Evolutionary conservation across 768 basidiomycete species (phyloP).

Genomic region (Hygrophorus russula): DNA sequence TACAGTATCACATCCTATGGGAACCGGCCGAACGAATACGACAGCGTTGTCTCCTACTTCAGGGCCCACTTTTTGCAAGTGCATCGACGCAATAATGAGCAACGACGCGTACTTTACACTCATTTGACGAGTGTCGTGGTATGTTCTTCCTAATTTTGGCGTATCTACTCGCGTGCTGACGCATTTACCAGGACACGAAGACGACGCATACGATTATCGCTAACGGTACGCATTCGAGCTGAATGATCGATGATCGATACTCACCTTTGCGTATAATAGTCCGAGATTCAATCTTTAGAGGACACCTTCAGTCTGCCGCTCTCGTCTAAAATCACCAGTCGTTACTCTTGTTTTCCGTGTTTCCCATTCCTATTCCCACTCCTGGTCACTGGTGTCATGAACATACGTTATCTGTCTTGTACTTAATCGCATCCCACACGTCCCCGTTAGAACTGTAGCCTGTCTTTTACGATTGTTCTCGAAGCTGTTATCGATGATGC

Average conservation of each 20-base stretch:
- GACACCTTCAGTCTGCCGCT: constrained; percentile 62
- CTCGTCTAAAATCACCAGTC: constrained; percentile 34
- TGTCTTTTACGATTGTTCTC: too few species aligned
- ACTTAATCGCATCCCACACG: not conserved
- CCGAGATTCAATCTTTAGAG: constrained; percentile 67
- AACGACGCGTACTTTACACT: constrained; percentile 68
- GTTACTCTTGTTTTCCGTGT: too few species aligned
- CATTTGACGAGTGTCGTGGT: constrained; percentile 79
- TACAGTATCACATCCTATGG: constrained; percentile 71
- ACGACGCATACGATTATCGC: constrained; percentile 76
- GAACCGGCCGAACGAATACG: constrained; percentile 71
- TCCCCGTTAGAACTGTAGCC: too few species aligned
- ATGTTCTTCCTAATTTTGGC: constrained; percentile 15
- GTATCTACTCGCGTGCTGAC: not conserved
- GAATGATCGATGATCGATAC: constrained; percentile 5
- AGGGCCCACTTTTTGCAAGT: constrained; percentile 80
- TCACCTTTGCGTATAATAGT: constrained; percentile 27
- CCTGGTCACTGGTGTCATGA: constrained; percentile 22
- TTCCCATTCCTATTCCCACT: too few species aligned
- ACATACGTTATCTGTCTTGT: constrained; percentile 33
- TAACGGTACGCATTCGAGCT: constrained; percentile 41
- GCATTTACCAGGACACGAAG: constrained; percentile 53
- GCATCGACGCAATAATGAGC: constrained; percentile 69
- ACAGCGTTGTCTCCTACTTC: constrained; percentile 78
- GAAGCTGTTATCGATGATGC: too few species aligned